Conservation (phyloP, 495 filamentous ascomycete species). For the Elaphomyces granulatus region DNA sequence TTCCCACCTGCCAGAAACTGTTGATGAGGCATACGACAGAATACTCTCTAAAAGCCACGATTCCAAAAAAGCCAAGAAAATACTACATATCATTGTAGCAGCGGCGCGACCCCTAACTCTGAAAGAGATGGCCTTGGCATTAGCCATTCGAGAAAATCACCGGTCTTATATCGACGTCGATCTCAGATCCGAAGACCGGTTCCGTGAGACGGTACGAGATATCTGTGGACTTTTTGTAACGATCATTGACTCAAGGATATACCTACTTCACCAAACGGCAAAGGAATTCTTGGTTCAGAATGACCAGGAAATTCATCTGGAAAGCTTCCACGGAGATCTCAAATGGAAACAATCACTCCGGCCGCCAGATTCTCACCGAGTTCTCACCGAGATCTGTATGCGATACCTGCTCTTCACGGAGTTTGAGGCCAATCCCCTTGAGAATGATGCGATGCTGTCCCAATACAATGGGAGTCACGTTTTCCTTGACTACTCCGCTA, state of each 20-base stretch:
- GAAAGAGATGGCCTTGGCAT: constrained; percentile 23
- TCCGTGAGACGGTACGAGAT: constrained; percentile 15
- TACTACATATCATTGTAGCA: constrained; percentile 26
- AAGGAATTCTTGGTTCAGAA: constrained; percentile 21
- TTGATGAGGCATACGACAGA: constrained; percentile 28
- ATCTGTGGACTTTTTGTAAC: constrained; percentile 28
- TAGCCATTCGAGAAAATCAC: constrained; percentile 16
- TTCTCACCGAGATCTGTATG: constrained; percentile 20
- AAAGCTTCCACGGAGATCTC: too few species aligned
- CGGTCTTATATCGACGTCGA: constrained; percentile 9
- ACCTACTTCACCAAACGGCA: constrained; percentile 32
- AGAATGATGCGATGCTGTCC: neutral
- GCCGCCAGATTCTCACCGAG: constrained; percentile 11
- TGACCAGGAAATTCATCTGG: too few species aligned
- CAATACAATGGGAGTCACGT: constrained; percentile 1
- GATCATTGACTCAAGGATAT: constrained; percentile 21
- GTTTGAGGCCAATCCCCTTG: neutral
- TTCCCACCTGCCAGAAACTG: constrained; percentile 16
- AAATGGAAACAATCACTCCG: constrained; percentile 12
- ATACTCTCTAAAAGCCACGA: constrained; percentile 22
- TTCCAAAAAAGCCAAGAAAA: constrained; percentile 12
- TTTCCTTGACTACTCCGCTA: constrained; percentile 22
- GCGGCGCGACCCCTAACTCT: constrained; percentile 25
- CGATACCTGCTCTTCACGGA: constrained; percentile 12
- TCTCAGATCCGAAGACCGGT: constrained; percentile 9